Percentiles rank a stretch among this genome's conserved stretches.
Conservation (phyloP, 352 stramenopile genomes). For the Phytophthora crassamura region DNA sequence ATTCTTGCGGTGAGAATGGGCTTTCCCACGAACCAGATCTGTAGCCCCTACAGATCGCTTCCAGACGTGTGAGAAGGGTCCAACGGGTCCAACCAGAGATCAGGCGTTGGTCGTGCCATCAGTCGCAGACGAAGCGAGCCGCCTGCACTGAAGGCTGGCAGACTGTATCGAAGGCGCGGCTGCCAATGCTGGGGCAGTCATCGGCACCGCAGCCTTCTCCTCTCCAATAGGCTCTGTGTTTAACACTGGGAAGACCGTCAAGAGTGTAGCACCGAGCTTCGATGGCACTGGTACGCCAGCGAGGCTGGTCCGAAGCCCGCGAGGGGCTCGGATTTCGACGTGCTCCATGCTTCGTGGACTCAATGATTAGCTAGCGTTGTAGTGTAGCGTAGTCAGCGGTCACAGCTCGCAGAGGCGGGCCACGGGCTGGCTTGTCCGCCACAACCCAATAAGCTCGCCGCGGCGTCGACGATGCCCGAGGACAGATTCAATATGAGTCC, state of each 20-base stretch:
- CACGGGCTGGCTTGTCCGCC: constrained; percentile 22
- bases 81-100: not conserved
- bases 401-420: constrained; percentile 9
- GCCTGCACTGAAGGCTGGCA: constrained; percentile 8
- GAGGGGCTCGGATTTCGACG: constrained; percentile 9
- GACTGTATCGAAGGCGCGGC: constrained; percentile 8
- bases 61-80: constrained; percentile 12
- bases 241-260: not conserved
- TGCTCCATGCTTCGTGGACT: not conserved
- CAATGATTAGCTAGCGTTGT: not conserved
- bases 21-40: not conserved
- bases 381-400: not conserved
- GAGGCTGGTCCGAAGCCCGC: constrained; percentile 7
- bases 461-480: constrained; percentile 32
- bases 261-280: constrained; percentile 20
- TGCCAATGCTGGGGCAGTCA: constrained; percentile 8
- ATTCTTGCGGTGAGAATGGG: no score
- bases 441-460: constrained; percentile 36
- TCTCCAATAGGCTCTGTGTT: not conserved
- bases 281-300: constrained; percentile 26
- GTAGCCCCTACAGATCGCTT: constrained; percentile 32
- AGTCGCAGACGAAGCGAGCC: constrained; percentile 22
- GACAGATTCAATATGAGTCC: constrained; percentile 40
- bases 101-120: constrained; percentile 16
- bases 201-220: not conserved